phyloP scores from a whole-genome alignment of 2,329 filamentous ascomycete species.

The Didymella lethalis region DNA sequence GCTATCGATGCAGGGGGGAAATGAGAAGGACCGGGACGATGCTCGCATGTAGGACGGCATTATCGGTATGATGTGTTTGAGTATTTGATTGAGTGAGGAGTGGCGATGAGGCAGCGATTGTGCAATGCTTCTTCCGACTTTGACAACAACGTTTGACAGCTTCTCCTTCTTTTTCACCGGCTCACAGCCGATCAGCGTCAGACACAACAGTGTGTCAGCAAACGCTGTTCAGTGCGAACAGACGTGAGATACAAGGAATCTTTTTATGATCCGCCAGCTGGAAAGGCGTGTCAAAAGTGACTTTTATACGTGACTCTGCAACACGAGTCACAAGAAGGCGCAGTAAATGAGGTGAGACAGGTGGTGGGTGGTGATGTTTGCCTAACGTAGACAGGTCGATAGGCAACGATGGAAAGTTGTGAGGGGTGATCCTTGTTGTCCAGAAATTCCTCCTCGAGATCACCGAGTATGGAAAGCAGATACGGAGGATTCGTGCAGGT shows the following conservation, averaged over 20 bases:
- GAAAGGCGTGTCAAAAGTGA: conserved; percentile 21
- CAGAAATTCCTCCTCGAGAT: conserved; percentile 34
- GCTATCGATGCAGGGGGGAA: conserved; percentile 45
- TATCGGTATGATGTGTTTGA: conserved; percentile 37
- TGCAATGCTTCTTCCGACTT: conserved; percentile 37
- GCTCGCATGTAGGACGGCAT: conserved; percentile 48
- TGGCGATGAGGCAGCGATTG: conserved; percentile 35
- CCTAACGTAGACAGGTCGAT: conserved; percentile 29
- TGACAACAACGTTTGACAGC: conserved; percentile 32
- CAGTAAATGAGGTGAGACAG: conserved; percentile 42
- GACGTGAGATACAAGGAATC: conserved; percentile 26
- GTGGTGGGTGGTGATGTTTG: conserved; percentile 39
- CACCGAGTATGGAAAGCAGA: conserved; percentile 21
- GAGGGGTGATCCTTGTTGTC: conserved; percentile 22
- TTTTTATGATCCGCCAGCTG: conserved; percentile 33
- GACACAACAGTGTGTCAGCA: conserved; percentile 32
- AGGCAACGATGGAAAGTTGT: conserved; percentile 24
- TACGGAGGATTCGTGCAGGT: conserved; percentile 13
- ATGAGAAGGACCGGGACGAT: conserved; percentile 45
- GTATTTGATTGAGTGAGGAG: conserved; percentile 29
- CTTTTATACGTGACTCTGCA: conserved; percentile 45
- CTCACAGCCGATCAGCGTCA: conserved; percentile 43
- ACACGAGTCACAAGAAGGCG: conserved; percentile 44
- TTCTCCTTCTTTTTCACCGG: conserved; percentile 35
- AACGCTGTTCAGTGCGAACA: conserved; percentile 24